Evolutionary conservation across 192 early-diverging fungal species (phyloP).

Genomic region (Glomus cerebriforme): DNA sequence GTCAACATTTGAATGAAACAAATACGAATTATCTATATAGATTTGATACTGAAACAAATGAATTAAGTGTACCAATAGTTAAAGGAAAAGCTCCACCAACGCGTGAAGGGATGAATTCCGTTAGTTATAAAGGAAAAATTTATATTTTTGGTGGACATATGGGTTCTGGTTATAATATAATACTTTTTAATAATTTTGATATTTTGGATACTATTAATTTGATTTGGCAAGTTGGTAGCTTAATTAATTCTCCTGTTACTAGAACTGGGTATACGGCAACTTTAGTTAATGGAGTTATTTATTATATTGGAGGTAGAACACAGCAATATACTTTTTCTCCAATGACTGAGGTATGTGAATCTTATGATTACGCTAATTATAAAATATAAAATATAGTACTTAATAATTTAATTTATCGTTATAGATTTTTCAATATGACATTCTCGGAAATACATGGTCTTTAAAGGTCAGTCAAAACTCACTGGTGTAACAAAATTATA

Average conservation of each 20-base stretch:
- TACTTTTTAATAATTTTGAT: background rate
- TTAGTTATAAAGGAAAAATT: background rate
- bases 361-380: too few relatives aligned
- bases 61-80: background rate
- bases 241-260: background rate
- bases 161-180: background rate
- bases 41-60: background rate
- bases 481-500: too few relatives aligned
- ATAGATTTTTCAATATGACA: too few relatives aligned
- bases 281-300: background rate
- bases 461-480: background rate
- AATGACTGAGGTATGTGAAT: background rate
- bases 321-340: background rate
- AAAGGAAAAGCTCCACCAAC: background rate
- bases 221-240: background rate
- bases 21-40: background rate
- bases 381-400: too few relatives aligned
- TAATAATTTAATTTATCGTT: too few relatives aligned
- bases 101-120: background rate
- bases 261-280: background rate
- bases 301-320: background rate
- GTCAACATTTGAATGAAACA: background rate
- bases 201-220: background rate
- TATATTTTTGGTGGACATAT: background rate
- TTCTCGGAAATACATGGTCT: background rate